Evolutionary conservation across 371 early-diverging fungal species (phyloP), one percentile per base, ranked within the genome.

Genomic region (Neoconidiobolus thromboides): DNA sequence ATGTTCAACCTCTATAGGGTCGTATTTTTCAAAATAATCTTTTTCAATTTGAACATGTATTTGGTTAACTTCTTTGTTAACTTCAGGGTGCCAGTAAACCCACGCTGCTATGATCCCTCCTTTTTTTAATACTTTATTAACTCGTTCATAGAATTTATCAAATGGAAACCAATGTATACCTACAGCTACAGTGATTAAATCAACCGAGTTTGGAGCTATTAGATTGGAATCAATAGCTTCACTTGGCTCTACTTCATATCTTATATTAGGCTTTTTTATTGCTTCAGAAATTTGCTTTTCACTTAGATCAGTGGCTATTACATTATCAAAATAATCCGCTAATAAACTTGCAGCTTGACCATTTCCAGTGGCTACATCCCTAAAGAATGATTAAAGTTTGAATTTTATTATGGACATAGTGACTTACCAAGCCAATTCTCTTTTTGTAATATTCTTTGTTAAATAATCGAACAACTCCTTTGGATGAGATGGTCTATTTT

Each of bases 281-380:
- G 26, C 26, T 43, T 57, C 15, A 7, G 41, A 26, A 46, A 57
- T 9, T 57, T 57, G 57, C 12, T 43, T 41, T 14, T 12, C 2
- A 44, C 57, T 57, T 26, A 57, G 12, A 26, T 57, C 57, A 40
- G 57, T 57, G 7, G 43, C 57, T 44, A 39, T 43, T 44, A 57
- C 43, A 15, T 57, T 57, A 6, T 2, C 2, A 44, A 57, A 57
- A 43, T 41, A 2, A 3, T 41, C 10, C n/a, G 43, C 44, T 12
- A 57, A 37, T 26, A 36, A 4, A 26, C 15, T 14, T 12, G 57
- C 57, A 43, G 57, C 57, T 14, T 57, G 57, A 39, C 57, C 57
- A 40, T 57, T 57, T 7, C 57, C 57, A 57, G 43, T 43, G 3
- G 57, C 57, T 9, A 57, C 57, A 57, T 57, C 57, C 57, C 57